Conservation (phyloP, 73 alveolate species). For the Tetrahymena thermophila region DNA sequence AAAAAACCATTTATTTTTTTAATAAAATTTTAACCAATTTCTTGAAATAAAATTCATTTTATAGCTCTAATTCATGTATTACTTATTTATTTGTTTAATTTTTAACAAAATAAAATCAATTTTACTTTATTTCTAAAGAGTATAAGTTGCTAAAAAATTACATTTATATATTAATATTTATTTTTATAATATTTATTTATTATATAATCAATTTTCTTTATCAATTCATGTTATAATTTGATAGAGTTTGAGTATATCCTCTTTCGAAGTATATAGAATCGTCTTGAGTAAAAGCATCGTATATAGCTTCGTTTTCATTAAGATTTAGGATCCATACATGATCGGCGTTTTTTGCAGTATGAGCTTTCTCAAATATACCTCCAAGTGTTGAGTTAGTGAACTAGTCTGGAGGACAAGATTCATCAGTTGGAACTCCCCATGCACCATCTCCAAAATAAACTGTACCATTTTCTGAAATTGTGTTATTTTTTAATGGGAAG, state of each 20-base stretch:
- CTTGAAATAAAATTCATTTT: background rate
- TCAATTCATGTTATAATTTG: background rate
- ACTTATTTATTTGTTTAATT: no score
- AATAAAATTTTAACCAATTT: no score
- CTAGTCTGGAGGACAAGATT: background rate
- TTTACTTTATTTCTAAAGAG: background rate
- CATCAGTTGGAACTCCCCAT: conserved; percentile 23
- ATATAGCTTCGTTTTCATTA: background rate
- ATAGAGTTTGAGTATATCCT: background rate
- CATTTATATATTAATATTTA: no score
- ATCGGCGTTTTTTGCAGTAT: conserved; percentile 2
- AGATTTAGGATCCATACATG: conserved; percentile 35
- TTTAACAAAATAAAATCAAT: background rate
- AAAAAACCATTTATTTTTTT: background rate
- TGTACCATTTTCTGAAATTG: conserved; percentile 39
- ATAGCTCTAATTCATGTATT: background rate
- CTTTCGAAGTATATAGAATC: background rate
- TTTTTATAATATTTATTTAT: no score
- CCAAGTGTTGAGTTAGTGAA: conserved; percentile 24
- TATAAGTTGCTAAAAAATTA: background rate
- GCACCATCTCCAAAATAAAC: conserved; percentile 58
- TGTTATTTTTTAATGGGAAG: conserved; percentile 24
- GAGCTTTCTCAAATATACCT: conserved; percentile 17
- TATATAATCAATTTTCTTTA: background rate
- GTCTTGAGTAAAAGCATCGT: background rate